Base-by-base conservation (phyloP, 768 basidiomycete species). In the Boletus coccyginus region DNA sequence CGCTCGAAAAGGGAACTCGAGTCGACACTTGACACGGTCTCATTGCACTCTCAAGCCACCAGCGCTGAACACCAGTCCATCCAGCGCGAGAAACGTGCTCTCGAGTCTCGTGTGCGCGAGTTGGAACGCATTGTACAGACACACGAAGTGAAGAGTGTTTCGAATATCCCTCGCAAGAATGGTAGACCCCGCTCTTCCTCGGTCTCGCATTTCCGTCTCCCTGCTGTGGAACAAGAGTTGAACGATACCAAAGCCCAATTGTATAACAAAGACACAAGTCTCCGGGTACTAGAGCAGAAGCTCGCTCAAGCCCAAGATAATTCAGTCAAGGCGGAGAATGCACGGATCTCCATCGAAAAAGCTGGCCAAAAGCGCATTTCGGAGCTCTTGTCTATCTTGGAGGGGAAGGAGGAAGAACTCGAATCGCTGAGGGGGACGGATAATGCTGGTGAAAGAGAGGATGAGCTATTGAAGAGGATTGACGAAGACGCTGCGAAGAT, bases 401-500 rank as follows among this genome's bases (percentile, higher is more conserved):
- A 81, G 44, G 82, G 80, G 60, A 83, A 78, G 62, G 81, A 85
- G 32, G 83, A 84, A 40, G 89, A 90, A 58, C 60, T 90, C 11
- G 70, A 69, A 19, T 77, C 74, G 42, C 52, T 83, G 43, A 74
- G 66, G 63, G 74, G 68, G 9, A 64, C 70, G 24, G 81, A 74
- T 3, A 65, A 68, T 47, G 70, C 77, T 29, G 74, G 70, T 21
- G 73, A 74, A 56, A 74, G 88, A 49, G 89, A 90, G 66, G 78
- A 79, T 27, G 83, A 83, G 52, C 64, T 90, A 31, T 57, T 86
- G 66, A 76, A 78, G 68, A 77, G 89, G 59, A 82, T 91, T 31
- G 87, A 90, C 43, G 86, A 88, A 63, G 87, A 90, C 58, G 85
- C 85, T 46, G 83, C 81, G 7, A 87, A 83, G 69, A 84, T 89